A percentile compares a stretch with the other conserved stretches of the same genome.
phyloP scores from a whole-genome alignment of 2,329 filamentous ascomycete genomes.

The Pseudovirgaria hyperparasitica region DNA sequence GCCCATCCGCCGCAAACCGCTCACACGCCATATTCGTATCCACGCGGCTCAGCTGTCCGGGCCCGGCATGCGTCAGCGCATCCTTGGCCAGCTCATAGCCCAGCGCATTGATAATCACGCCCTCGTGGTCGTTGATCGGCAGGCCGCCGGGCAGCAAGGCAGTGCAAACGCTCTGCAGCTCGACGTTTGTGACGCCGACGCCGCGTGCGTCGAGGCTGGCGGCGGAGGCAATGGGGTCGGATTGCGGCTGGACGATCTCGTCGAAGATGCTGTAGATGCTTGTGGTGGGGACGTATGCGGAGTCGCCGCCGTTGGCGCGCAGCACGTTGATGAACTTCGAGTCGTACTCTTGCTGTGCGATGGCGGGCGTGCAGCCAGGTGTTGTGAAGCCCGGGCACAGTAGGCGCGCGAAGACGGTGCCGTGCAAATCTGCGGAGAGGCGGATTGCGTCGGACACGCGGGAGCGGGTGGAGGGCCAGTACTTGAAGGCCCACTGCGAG shows the following conservation, averaged over 20 bases:
- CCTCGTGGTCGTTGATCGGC: constrained; percentile 17
- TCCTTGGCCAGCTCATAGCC: constrained; percentile 33
- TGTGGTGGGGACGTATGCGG: constrained; percentile 43
- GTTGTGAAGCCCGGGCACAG: constrained; percentile 10
- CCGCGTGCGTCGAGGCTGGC: constrained; percentile 28
- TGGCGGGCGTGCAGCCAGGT: constrained; percentile 28
- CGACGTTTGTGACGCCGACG: constrained; percentile 38
- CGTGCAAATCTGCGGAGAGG: constrained; percentile 41
- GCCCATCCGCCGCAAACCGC: constrained; percentile 21
- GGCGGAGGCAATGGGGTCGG: constrained; percentile 34
- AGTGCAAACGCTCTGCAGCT: constrained; percentile 33
- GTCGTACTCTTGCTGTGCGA: constrained; percentile 36
- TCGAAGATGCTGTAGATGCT: constrained; percentile 39
- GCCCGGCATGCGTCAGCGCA: constrained; percentile 36
- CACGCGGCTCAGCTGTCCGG: constrained; percentile 27
- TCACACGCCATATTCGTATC: constrained; percentile 28
- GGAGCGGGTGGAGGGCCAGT: constrained; percentile 39
- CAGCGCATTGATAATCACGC: constrained; percentile 37
- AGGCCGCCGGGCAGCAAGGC: constrained; percentile 25
- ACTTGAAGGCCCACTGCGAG: constrained; percentile 45
- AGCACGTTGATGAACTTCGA: constrained; percentile 31
- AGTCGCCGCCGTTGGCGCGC: constrained; percentile 33
- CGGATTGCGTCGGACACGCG: constrained; percentile 38
- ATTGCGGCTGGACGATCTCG: constrained; percentile 40
- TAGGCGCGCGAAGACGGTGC: constrained; percentile 28